These are phyloP conservation scores for Alternaria dauci DNA, from an alignment of 2,329 filamentous ascomycete genomes.

Conservation along the genomic window DNA sequence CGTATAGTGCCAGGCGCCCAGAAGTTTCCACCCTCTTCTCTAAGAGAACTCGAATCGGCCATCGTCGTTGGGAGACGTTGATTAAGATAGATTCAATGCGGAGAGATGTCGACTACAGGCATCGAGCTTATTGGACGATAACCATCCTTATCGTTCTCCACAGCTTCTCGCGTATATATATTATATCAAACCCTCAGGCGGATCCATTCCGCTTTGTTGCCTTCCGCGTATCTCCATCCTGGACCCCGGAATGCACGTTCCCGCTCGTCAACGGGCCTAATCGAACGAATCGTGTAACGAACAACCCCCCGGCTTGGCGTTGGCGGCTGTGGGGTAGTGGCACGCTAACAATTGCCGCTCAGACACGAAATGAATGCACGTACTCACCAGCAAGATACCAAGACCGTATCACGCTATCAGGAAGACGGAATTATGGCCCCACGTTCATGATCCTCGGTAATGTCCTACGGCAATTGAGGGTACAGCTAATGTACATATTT, in stretches of 20 bases:
- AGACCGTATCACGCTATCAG: neutral
- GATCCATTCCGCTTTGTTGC: neutral
- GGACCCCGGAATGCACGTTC: slow-evolving; percentile 1
- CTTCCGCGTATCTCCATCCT: neutral
- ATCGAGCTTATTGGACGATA: too few species aligned
- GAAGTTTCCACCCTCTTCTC: slow-evolving; percentile 11
- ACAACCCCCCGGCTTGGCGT: slow-evolving; percentile 13
- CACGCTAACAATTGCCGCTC: slow-evolving; percentile 5
- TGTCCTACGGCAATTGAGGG: neutral
- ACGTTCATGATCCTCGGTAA: neutral
- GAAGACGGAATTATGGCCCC: neutral
- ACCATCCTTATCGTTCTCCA: too few species aligned
- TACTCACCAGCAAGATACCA: neutral
- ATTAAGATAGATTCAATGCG: too few species aligned
- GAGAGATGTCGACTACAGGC: too few species aligned
- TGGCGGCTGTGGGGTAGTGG: slow-evolving; percentile 1
- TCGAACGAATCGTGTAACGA: slow-evolving; percentile 2
- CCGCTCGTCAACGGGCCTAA: neutral
- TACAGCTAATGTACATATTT: too few species aligned
- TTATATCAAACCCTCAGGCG: neutral
- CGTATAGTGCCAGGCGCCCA: slow-evolving; percentile 22
- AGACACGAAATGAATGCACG: neutral
- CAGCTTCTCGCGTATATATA: too few species aligned
- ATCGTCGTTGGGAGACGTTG: neutral
- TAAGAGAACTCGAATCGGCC: neutral